Percentiles rank a stretch among this genome's conserved stretches.
phyloP scores from a whole-genome alignment of 2,329 filamentous ascomycete species.

The Colletotrichum sp. region DNA sequence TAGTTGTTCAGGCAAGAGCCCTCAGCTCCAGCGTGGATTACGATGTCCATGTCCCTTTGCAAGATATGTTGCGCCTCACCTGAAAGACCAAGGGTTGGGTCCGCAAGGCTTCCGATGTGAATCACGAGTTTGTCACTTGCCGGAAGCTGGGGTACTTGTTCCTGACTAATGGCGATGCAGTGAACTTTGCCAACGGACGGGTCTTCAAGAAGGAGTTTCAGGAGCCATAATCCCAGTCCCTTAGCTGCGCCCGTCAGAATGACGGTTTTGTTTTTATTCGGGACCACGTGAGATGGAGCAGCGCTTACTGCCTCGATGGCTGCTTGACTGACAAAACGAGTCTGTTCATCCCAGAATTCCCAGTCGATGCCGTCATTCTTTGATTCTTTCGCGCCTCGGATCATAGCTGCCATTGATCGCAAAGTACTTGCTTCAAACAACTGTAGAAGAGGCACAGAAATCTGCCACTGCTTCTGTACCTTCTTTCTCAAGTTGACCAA shows the following conservation, averaged over 20 bases:
- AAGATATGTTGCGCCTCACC: background rate
- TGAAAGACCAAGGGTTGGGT: slow-evolving; percentile 40
- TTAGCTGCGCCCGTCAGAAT: slow-evolving; percentile 44
- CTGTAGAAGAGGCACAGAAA: slow-evolving; percentile 34
- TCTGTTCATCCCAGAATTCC: slow-evolving; percentile 32
- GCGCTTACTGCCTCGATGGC: background rate
- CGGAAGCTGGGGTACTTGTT: slow-evolving; percentile 1
- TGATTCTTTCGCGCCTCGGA: slow-evolving; percentile 22
- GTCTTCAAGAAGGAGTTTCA: slow-evolving; percentile 37
- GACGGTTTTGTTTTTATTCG: slow-evolving; percentile 22
- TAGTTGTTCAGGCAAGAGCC: slow-evolving; percentile 36
- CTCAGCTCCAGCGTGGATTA: slow-evolving; percentile 56
- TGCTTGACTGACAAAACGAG: background rate
- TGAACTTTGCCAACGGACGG: slow-evolving; percentile 39
- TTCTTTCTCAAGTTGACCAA: slow-evolving; percentile 39
- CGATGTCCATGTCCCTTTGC: slow-evolving; percentile 35
- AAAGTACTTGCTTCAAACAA: slow-evolving; percentile 44
- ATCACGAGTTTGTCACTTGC: slow-evolving; percentile 30
- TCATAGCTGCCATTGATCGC: slow-evolving; percentile 38
- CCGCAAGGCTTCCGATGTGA: slow-evolving; percentile 40
- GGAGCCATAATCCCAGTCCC: slow-evolving; percentile 43
- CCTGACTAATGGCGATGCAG: slow-evolving; percentile 43
- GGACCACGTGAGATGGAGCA: background rate
- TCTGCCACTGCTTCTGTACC: slow-evolving; percentile 36
- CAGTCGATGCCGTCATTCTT: background rate